Evolutionary conservation across 345 rosid genomes (phyloP), one percentile per base, ranked within the genome.

Genomic region (Kernera saxatilis): DNA sequence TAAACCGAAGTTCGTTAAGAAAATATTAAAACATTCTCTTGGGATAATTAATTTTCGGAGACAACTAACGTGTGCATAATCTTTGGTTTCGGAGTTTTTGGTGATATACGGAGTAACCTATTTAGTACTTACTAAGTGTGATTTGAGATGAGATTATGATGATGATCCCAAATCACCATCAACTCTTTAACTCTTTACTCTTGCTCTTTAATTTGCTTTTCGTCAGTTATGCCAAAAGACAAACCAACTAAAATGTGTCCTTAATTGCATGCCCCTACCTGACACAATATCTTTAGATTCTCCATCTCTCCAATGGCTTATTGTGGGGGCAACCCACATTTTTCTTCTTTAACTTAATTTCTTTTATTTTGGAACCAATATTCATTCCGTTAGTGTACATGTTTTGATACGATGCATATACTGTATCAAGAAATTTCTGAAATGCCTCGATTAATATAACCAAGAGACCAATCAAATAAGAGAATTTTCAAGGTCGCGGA

Each of bases 221-320:
- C 32, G 22, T 68, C 54, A 69, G 37, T 57, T 46, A 46, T 58
- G 49, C 39, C 57, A 58, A 46, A 37, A 54, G 67, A 70, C 50
- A 70, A 70, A 70, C 13, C 49, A 70, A 50, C 40, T 59, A 58
- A 48, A 70, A 18, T 9, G 25, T 36, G 67, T 70, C 22, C 3
- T 48, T 48, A 48, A 48, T 36, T 18, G 40, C 37, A 15, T 18
- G 57, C 59, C 74, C 52, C 67, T 25, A 33, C 46, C 55, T 70
- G 74, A 58, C 74, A 32, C 55, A 58, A 70, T 25, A 35, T 69
- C 48, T 69, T 57, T 58, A 25, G 67, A 40, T 37, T 49, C 51
- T 36, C 74, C 46, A 33, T 69, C 57, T 17, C 74, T 46, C 33
- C 58, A 26, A 25, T 37, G 32, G 30, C 13, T 70, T 70, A 37